Percentiles rank a stretch among this genome's conserved stretches.
Evolutionary conservation across 495 filamentous ascomycete species (phyloP).

Genomic region (Aspergillus steynii): DNA sequence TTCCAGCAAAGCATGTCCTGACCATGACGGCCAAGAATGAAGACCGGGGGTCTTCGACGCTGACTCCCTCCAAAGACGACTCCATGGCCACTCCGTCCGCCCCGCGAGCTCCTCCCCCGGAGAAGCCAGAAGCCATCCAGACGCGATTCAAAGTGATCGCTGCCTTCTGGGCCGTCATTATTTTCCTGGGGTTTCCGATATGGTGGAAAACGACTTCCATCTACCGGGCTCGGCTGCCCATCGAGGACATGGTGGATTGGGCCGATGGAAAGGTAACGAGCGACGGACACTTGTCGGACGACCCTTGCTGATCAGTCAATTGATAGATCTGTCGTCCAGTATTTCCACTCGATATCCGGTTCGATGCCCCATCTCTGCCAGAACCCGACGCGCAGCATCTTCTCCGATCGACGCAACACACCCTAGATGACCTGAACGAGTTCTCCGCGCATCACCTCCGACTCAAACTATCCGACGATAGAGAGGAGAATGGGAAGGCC

Average conservation of each 20-base stretch:
- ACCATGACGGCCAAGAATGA: slow-evolving; percentile 42
- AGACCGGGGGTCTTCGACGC: slow-evolving; percentile 37
- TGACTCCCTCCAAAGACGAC: slow-evolving; percentile 15
- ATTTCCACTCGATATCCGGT: slow-evolving; percentile 79
- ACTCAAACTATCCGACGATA: slow-evolving; percentile 62
- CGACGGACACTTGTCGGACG: slow-evolving; percentile 7
- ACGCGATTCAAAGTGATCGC: slow-evolving; percentile 72
- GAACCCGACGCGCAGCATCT: slow-evolving; percentile 73
- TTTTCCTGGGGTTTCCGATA: slow-evolving; percentile 85
- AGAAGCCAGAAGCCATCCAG: slow-evolving; percentile 66
- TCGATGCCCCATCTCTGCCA: slow-evolving; percentile 69
- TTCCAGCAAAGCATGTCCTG: slow-evolving; percentile 39
- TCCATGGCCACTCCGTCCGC: slow-evolving; percentile 26
- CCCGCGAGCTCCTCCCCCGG: slow-evolving; percentile 64
- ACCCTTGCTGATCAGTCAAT: background rate
- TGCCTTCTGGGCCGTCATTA: slow-evolving; percentile 88
- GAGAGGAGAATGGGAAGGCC: slow-evolving; percentile 28
- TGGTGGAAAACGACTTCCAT: slow-evolving; percentile 98
- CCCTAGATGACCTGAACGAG: slow-evolving; percentile 85
- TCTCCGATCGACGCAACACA: slow-evolving; percentile 81
- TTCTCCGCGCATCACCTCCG: slow-evolving; percentile 89
- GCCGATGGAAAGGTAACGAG: slow-evolving; percentile 77
- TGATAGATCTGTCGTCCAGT: slow-evolving; percentile 79
- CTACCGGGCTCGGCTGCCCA: slow-evolving; percentile 80
- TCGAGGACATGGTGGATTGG: slow-evolving; percentile 89